Evolutionary conservation across 2,329 filamentous ascomycete species (phyloP).

Genomic region (Talaromyces funiculosus): DNA sequence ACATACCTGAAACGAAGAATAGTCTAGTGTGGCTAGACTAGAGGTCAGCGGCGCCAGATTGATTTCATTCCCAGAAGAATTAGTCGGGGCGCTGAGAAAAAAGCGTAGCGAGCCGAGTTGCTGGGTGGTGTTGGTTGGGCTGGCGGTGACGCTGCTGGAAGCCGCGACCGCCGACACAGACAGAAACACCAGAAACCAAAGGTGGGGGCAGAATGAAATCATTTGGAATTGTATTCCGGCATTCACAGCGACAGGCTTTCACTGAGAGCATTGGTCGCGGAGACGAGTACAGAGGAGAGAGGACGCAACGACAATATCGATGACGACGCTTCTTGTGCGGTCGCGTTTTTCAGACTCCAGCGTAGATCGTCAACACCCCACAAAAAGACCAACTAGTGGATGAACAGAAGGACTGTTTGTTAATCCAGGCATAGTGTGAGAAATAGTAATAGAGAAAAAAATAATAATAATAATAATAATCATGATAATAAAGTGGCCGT

Average conservation of each 20-base stretch:
- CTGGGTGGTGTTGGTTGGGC: constrained; percentile 7
- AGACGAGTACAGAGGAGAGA: neutral
- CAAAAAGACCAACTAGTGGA: too few relatives aligned
- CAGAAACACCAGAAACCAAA: neutral
- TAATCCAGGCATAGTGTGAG: too few relatives aligned
- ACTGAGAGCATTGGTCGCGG: neutral
- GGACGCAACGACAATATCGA: too few relatives aligned
- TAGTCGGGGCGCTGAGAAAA: neutral
- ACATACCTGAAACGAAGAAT: constrained; percentile 3
- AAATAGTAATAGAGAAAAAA: too few relatives aligned
- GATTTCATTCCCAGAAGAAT: neutral
- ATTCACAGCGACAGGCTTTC: neutral
- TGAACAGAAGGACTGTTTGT: too few relatives aligned
- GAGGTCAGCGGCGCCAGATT: constrained; percentile 2
- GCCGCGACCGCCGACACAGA: neutral
- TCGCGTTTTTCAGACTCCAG: too few relatives aligned
- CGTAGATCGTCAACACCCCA: too few relatives aligned
- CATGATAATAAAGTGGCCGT: too few relatives aligned
- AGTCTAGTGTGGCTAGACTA: neutral
- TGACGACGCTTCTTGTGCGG: too few relatives aligned
- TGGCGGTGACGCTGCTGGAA: constrained; percentile 2
- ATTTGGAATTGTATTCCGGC: neutral
- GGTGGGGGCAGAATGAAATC: neutral
- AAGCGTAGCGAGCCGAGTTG: constrained; percentile 4
- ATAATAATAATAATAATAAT: too few relatives aligned